Conservation (phyloP, 2,329 filamentous ascomycete species). For the Penicillium sclerotigenum region DNA sequence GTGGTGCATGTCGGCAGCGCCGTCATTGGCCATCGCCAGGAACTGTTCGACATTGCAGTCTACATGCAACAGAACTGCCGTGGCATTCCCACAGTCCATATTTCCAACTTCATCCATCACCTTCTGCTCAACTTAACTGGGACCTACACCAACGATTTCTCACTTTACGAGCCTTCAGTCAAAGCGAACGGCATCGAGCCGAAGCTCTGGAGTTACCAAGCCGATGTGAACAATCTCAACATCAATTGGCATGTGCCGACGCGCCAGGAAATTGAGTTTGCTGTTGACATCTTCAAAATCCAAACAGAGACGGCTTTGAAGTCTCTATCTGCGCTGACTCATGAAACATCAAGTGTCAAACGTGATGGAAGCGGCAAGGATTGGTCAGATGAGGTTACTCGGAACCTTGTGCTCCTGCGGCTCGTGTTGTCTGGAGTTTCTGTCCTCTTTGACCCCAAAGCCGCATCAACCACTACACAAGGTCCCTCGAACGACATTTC, state of each 20-base stretch:
- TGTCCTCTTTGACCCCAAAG: slow-evolving; percentile 78
- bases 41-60: slow-evolving; percentile 83
- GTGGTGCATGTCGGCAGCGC: slow-evolving; percentile 92
- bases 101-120: slow-evolving; percentile 97
- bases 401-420: slow-evolving; percentile 81
- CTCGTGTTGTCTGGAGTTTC: slow-evolving; percentile 90
- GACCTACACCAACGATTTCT: slow-evolving; percentile 87
- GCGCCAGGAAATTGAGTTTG: slow-evolving; percentile 78
- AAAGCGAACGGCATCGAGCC: slow-evolving; percentile 69
- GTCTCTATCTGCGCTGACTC: slow-evolving; percentile 74
- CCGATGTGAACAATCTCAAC: slow-evolving; percentile 69
- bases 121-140: slow-evolving; percentile 90
- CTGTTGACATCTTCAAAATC: slow-evolving; percentile 80
- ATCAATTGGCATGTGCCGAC: slow-evolving; percentile 90
- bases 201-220: slow-evolving; percentile 79
- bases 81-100: slow-evolving; percentile 88
- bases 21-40: slow-evolving; percentile 81
- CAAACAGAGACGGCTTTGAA: slow-evolving; percentile 75
- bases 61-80: slow-evolving; percentile 97
- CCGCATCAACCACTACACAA: slow-evolving; percentile 57
- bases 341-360: slow-evolving; percentile 75
- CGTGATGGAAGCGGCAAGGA: slow-evolving; percentile 95
- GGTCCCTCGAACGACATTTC: slow-evolving; percentile 40
- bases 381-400: slow-evolving; percentile 94
- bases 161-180: slow-evolving; percentile 77